phyloP scores from a whole-genome alignment of 345 rosid species.

The Dipteronia dyeriana region DNA sequence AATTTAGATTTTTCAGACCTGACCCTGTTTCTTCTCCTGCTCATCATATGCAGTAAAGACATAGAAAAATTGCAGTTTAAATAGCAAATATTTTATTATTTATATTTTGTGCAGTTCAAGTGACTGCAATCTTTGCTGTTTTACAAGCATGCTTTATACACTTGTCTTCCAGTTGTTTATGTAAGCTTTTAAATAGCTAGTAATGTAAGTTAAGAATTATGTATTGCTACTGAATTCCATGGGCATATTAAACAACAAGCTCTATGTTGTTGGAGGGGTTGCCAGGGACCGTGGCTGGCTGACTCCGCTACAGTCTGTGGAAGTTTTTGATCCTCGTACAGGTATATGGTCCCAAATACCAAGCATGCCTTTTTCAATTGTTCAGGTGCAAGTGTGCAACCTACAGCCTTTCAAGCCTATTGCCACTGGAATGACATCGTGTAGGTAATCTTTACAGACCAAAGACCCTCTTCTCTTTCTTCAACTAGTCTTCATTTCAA shows the following conservation, averaged over 20 bases:
- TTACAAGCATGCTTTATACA: background rate
- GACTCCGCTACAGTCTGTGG: constrained; percentile 88
- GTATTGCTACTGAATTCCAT: background rate
- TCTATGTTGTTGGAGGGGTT: constrained; percentile 91
- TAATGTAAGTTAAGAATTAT: too few species aligned
- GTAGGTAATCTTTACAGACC: constrained; percentile 23
- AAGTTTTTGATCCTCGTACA: constrained; percentile 68
- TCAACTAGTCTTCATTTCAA: too few species aligned
- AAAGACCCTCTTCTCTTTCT: too few species aligned
- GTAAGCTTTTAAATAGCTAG: background rate
- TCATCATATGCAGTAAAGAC: background rate
- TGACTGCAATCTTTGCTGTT: background rate
- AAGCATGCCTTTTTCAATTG: constrained; percentile 85
- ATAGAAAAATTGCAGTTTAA: background rate
- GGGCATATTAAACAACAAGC: constrained; percentile 68
- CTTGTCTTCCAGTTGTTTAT: background rate
- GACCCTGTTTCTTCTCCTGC: background rate
- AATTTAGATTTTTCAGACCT: too few species aligned
- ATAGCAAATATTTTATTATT: background rate
- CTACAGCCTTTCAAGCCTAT: constrained; percentile 86
- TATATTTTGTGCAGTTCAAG: background rate
- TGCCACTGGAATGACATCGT: constrained; percentile 92
- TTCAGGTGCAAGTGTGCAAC: constrained; percentile 65
- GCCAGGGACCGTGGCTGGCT: constrained; percentile 60
- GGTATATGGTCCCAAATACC: constrained; percentile 73